Conservation (phyloP, 306 rosid genomes). For the Ziziphus jujuba region DNA sequence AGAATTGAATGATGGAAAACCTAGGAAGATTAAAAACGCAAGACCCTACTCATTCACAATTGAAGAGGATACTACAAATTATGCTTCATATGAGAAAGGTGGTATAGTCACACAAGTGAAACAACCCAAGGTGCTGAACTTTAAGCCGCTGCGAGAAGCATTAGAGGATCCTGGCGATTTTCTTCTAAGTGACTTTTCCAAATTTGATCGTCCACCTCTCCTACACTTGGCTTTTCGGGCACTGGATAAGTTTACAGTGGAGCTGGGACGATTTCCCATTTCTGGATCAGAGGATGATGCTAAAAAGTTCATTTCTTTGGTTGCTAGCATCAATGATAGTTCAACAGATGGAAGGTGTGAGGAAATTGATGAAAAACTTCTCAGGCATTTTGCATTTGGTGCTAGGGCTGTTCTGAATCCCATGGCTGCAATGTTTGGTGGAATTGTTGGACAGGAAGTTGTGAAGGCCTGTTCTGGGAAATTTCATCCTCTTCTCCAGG, state of each 20-base stretch:
- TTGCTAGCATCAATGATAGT: conserved; percentile 15
- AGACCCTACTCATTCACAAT: conserved; percentile 27
- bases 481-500: conserved; percentile 33
- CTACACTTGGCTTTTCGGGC: conserved; percentile 29
- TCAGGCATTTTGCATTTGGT: conserved; percentile 26
- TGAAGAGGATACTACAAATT: conserved; percentile 24
- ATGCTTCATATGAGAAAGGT: conserved; percentile 16
- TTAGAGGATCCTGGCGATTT: conserved; percentile 28
- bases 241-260: conserved; percentile 21
- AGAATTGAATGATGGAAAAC: conserved; percentile 26
- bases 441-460: conserved; percentile 31
- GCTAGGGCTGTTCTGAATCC: conserved; percentile 32
- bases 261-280: conserved; percentile 22
- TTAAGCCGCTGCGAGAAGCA: conserved; percentile 26
- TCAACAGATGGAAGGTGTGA: conserved; percentile 21
- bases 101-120: conserved; percentile 30
- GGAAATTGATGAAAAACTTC: conserved; percentile 22
- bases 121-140: conserved; percentile 29
- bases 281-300: conserved; percentile 29
- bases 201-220: conserved; percentile 37
- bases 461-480: conserved; percentile 30
- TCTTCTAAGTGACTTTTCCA: conserved; percentile 28
- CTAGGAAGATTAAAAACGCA: conserved; percentile 14
- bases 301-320: conserved; percentile 9
- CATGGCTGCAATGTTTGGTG: conserved; percentile 32